phyloP scores from a whole-genome alignment of 176 grass and related monocot genomes.

The Lolium perenne region DNA sequence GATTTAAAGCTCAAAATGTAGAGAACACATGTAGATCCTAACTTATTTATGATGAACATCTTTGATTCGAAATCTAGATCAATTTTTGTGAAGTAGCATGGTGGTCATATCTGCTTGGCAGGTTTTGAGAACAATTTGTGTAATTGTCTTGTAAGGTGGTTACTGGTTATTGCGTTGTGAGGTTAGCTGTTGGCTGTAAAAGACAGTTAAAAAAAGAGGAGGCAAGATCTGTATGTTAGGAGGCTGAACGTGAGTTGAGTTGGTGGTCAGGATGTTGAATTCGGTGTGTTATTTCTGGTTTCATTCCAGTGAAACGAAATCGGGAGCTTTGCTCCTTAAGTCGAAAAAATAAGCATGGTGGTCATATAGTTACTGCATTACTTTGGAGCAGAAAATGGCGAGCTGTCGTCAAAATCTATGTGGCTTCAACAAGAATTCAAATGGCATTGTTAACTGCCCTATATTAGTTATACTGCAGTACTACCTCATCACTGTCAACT shows the following conservation, averaged over 20 bases:
- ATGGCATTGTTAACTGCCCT: background rate
- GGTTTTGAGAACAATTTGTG: too few species aligned
- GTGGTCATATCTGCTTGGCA: background rate
- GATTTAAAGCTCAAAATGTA: background rate
- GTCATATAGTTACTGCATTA: background rate
- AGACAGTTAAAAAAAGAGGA: too few species aligned
- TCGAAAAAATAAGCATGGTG: too few species aligned
- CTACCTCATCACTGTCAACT: slow-evolving; percentile 13
- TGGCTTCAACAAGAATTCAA: slow-evolving; percentile 7
- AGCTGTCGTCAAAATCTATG: background rate
- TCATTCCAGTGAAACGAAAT: too few species aligned
- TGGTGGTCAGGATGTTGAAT: too few species aligned
- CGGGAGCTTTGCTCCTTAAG: too few species aligned
- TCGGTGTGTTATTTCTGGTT: too few species aligned
- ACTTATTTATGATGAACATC: background rate
- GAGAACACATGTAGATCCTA: background rate
- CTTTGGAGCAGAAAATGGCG: background rate
- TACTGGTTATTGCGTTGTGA: too few species aligned
- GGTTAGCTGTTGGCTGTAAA: too few species aligned
- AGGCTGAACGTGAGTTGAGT: too few species aligned
- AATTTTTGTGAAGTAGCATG: background rate
- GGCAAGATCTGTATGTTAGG: too few species aligned
- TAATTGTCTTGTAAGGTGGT: too few species aligned
- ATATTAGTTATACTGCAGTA: background rate
- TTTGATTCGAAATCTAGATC: background rate